Conservation (phyloP, 257 asterid species). For the Solanum acaule region DNA sequence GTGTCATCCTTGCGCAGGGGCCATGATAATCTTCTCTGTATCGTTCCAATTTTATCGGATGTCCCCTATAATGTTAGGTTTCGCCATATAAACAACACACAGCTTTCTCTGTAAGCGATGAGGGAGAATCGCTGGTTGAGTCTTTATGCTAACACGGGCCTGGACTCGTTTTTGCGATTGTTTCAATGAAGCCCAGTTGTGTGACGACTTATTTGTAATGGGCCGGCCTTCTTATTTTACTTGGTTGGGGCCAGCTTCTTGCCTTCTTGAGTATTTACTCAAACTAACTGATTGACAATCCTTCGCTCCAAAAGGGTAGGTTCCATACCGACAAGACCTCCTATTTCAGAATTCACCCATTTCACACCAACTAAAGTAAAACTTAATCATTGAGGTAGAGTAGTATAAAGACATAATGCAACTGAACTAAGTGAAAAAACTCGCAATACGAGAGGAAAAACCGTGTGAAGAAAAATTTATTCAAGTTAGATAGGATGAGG, state of each 20-base stretch:
- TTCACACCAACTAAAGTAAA: neutral
- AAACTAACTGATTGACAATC: too few species aligned
- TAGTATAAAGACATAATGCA: neutral
- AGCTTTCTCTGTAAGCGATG: neutral
- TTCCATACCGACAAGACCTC: neutral
- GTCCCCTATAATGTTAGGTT: neutral
- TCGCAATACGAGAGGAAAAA: neutral
- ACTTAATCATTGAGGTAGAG: neutral
- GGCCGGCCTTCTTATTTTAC: neutral
- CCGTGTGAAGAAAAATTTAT: neutral
- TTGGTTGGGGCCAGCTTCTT: too few species aligned
- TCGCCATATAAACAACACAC: neutral
- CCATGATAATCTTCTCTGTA: constrained; percentile 21
- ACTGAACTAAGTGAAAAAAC: neutral
- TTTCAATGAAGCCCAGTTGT: neutral
- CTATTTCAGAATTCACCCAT: too few species aligned
- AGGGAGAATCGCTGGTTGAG: neutral
- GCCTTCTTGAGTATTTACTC: too few species aligned
- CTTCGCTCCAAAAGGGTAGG: too few species aligned
- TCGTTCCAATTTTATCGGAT: constrained; percentile 18
- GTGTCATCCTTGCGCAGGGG: constrained; percentile 1
- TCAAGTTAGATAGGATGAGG: neutral
- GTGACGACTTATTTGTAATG: neutral
- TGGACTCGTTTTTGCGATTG: neutral
- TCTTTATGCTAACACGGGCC: neutral